Evolutionary conservation across 768 basidiomycete genomes (phyloP), one percentile per base, ranked within the genome.

Genomic region (Phanerodontia chrysosporium): DNA sequence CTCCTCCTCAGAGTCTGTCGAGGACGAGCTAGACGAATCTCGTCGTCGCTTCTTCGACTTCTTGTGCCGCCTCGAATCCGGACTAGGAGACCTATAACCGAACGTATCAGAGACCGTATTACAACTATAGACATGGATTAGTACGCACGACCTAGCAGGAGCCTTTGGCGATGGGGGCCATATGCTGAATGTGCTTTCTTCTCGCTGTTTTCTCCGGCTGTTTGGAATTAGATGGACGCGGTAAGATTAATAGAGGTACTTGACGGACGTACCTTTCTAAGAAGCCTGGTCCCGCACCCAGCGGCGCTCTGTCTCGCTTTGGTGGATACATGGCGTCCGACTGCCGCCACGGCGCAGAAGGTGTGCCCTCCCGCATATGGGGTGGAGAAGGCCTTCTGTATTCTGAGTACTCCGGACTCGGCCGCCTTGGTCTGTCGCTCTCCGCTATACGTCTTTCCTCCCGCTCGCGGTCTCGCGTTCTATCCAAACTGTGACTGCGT

Each of bases 121-220:
- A n/a, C n/a, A n/a, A n/a, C n/a, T n/a, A n/a, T n/a, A n/a, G n/a
- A n/a, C n/a, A n/a, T n/a, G 46, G 53, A 7, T 8, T 42, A 53
- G 32, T 13, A 76, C 85, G 29, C 72, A 89, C 83, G 83, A 62
- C 48, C 89, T 82, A 36, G 80, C 74, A 56, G 84, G 83, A 10
- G 78, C 82, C 62, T 86, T 87, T 0, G 92, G 92, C 2, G 92
- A 94, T 3, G 84, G 72, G 1, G 92, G 92, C 92, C 92, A 95
- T n/a, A 92, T 78, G 64, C 80, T 79, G 1, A 84, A 70, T 5
- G 76, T 78, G 9, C 73, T 81, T 4, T 65, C 76, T 64, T 84
- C 84, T 49, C 92, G 78, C 68, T 92, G 86, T 49, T 77, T 68
- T 57, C 89, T 78, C 30, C 92, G 92, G 65, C 92, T 94, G 60